A percentile compares a stretch with the other conserved stretches of the same genome.
Evolutionary conservation across 768 basidiomycete genomes (phyloP).

Genomic region (Tricholomella constricta): DNA sequence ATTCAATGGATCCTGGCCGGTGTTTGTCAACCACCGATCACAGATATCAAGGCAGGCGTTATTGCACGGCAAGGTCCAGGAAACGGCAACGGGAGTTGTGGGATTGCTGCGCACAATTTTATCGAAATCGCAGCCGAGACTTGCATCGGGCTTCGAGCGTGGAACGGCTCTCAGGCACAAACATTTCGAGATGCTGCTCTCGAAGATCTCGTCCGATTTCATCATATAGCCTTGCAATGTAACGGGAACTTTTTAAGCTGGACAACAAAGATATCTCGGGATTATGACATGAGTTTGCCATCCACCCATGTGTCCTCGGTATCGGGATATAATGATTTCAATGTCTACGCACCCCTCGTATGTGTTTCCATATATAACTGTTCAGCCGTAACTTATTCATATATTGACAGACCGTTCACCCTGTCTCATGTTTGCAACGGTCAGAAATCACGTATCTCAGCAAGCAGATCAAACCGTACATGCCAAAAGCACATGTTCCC

Average conservation of each 20-base stretch:
- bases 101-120: slow-evolving; percentile 15
- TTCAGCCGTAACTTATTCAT: no score
- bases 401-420: no score
- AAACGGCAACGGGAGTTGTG: slow-evolving; percentile 8
- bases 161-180: background rate
- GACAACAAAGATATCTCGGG: background rate
- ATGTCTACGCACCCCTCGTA: no score
- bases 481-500: background rate
- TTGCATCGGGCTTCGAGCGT: background rate
- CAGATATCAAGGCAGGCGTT: background rate
- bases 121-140: background rate
- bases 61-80: slow-evolving; percentile 9
- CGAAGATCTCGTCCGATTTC: background rate
- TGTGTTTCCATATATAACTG: no score
- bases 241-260: background rate
- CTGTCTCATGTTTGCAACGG: no score
- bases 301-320: no score
- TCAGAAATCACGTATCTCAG: background rate
- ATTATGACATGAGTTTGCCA: no score
- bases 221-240: background rate
- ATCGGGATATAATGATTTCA: no score
- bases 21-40: background rate
- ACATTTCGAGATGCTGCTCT: slow-evolving; percentile 1
- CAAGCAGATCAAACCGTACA: background rate
- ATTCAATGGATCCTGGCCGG: slow-evolving; percentile 14